Percentiles rank a stretch among this genome's conserved stretches.
These are phyloP conservation scores for Pichia gijzeniarum DNA, from an alignment of 805 yeast species.

Conservation along the genomic window DNA sequence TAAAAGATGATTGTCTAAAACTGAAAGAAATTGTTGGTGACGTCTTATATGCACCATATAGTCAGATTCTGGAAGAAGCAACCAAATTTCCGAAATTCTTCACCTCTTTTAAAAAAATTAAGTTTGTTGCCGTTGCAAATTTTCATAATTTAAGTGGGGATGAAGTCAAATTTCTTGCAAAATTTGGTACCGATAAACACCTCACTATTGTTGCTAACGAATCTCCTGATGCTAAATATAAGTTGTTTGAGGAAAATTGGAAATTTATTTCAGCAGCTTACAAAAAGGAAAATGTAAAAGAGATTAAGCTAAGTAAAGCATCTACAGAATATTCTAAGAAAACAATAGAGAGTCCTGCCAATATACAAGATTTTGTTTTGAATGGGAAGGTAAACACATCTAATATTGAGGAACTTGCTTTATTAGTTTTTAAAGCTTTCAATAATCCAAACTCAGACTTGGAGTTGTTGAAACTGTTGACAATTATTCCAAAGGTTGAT, in stretches of 20 bases:
- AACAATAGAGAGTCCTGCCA: background rate
- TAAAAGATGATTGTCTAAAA: background rate
- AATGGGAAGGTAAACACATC: background rate
- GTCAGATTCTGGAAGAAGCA: constrained; percentile 1
- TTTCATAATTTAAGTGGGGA: constrained; percentile 4
- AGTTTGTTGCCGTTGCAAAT: background rate
- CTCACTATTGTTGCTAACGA: background rate
- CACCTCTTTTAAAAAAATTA: background rate
- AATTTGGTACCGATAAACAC: background rate
- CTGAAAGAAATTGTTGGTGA: constrained; percentile 4
- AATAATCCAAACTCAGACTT: background rate
- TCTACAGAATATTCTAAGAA: background rate
- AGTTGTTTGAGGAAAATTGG: constrained; percentile 5
- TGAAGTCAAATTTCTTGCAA: constrained; percentile 1
- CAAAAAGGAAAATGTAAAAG: background rate
- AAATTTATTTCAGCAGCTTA: background rate
- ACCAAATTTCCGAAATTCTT: background rate
- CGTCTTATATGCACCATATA: constrained; percentile 1
- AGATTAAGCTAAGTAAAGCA: background rate
- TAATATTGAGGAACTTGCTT: background rate
- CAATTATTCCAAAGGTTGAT: constrained; percentile 6
- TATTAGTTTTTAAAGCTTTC: background rate
- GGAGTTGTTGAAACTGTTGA: constrained; percentile 2
- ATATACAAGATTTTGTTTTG: background rate
- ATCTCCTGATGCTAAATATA: background rate